These are phyloP conservation scores for Spatholobus suberectus DNA, from an alignment of 306 rosid genomes.

Conservation along the genomic window DNA sequence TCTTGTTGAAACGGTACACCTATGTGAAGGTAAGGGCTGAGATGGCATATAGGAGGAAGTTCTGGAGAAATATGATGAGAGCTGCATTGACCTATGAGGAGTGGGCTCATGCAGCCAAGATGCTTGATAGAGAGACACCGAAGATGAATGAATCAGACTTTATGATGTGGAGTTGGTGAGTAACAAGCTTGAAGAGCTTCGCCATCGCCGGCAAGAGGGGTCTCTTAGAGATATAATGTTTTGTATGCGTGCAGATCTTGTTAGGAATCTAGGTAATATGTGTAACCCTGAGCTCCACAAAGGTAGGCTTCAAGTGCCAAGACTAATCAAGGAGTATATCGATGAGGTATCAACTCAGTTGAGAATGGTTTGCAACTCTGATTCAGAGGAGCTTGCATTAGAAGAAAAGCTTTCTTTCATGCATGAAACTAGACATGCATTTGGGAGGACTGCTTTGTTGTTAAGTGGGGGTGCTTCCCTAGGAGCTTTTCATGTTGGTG, in stretches of 20 bases:
- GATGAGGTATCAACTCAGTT: conserved; percentile 83
- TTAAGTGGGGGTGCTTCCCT: conserved; percentile 95
- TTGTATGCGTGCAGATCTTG: conserved; percentile 88
- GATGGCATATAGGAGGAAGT: conserved; percentile 80
- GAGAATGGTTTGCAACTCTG: conserved; percentile 84
- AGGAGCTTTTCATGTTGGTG: conserved; percentile 87
- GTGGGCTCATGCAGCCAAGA: conserved; percentile 95
- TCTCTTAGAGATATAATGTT: conserved; percentile 78
- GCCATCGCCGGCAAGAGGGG: conserved; percentile 72
- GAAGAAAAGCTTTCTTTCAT: conserved; percentile 83
- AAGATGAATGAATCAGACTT: conserved; percentile 73
- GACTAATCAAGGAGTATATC: conserved; percentile 81
- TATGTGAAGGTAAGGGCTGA: conserved; percentile 75
- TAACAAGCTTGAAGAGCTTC: conserved; percentile 83
- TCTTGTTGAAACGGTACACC: conserved; percentile 75
- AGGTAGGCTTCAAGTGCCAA: conserved; percentile 81
- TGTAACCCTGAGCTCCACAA: conserved; percentile 85
- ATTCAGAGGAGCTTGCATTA: conserved; percentile 72
- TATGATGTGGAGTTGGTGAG: conserved; percentile 78
- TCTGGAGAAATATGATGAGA: conserved; percentile 92
- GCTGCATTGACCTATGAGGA: conserved; percentile 86
- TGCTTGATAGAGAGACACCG: conserved; percentile 86
- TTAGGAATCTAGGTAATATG: conserved; percentile 87
- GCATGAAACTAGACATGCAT: conserved; percentile 93
- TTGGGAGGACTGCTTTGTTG: conserved; percentile 88